A percentile compares a stretch with the other conserved stretches of the same genome.
Conservation (phyloP, 192 early-diverging fungal genomes). For the Lobulomyces angularis region DNA sequence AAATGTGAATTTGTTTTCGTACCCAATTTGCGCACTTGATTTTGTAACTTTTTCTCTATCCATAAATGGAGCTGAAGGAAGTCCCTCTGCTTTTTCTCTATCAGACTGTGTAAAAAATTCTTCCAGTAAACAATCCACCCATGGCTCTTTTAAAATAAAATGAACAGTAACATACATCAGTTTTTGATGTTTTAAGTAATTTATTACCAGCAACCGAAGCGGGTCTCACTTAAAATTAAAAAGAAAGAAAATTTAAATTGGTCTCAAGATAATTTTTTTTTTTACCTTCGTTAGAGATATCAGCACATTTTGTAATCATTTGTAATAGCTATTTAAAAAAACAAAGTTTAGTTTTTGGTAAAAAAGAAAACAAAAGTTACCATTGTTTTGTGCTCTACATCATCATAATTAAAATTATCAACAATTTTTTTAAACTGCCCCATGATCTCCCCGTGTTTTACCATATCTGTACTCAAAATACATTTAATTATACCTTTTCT, state of each 20-base stretch:
- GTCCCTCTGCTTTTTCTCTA: constrained; percentile 31
- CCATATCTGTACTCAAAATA: constrained; percentile 40
- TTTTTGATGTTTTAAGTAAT: constrained; percentile 5
- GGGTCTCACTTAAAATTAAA: constrained; percentile 11
- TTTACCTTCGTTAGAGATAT: constrained; percentile 25
- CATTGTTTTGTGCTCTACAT: constrained; percentile 22
- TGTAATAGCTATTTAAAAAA: constrained; percentile 12
- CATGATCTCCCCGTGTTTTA: constrained; percentile 33
- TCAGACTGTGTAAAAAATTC: constrained; percentile 40
- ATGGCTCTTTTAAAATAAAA: constrained; percentile 20
- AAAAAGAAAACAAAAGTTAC: constrained; percentile 10
- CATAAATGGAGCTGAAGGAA: constrained; percentile 36
- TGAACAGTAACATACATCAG: not conserved
- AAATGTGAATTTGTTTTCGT: constrained; percentile 6
- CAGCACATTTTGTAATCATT: constrained; percentile 24
- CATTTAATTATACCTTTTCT: constrained; percentile 33
- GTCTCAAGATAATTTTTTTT: too few species aligned
- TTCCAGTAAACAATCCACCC: constrained; percentile 37
- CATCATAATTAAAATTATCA: constrained; percentile 22
- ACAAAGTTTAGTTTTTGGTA: not conserved
- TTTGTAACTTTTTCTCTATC: constrained; percentile 44
- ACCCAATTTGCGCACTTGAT: constrained; percentile 26
- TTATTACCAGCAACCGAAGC: constrained; percentile 15
- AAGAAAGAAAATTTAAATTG: too few species aligned
- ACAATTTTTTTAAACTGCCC: constrained; percentile 21